These are phyloP conservation scores for Kalaharituber pfeilii DNA, from an alignment of 2,329 filamentous ascomycete species.

Conservation along the genomic window DNA sequence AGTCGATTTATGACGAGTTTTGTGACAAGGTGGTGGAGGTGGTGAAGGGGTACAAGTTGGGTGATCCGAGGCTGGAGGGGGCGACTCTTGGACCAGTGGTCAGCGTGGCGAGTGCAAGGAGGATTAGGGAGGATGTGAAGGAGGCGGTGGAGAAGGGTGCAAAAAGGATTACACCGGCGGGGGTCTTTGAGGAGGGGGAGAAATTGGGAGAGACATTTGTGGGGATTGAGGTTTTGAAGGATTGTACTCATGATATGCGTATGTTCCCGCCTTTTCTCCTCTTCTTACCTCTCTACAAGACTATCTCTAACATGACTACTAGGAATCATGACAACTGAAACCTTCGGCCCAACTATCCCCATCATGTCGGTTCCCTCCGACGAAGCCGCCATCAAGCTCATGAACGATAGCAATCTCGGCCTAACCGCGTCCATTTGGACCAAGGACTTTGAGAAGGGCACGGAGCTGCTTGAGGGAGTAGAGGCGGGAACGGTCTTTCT, in stretches of 20 bases:
- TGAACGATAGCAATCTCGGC: slow-evolving; percentile 92
- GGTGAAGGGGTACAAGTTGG: slow-evolving; percentile 42
- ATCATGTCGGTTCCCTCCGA: slow-evolving; percentile 73
- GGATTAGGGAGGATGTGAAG: slow-evolving; percentile 60
- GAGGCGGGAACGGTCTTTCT: slow-evolving; percentile 94
- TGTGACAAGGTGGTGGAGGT: slow-evolving; percentile 63
- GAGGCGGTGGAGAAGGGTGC: slow-evolving; percentile 74
- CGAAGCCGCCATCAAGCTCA: slow-evolving; percentile 60
- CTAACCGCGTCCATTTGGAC: slow-evolving; percentile 97
- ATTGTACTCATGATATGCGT: slow-evolving; percentile 46
- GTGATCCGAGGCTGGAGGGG: slow-evolving; percentile 62
- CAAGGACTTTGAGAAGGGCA: slow-evolving; percentile 59
- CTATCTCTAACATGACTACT: slow-evolving; percentile 34
- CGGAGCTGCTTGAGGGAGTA: slow-evolving; percentile 59
- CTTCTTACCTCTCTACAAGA: neutral
- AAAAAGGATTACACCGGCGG: slow-evolving; percentile 65
- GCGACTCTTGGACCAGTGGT: slow-evolving; percentile 78
- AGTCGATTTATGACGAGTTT: slow-evolving; percentile 67
- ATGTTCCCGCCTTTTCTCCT: too few species aligned
- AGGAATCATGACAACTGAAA: slow-evolving; percentile 83
- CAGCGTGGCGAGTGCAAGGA: slow-evolving; percentile 44
- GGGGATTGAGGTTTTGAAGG: slow-evolving; percentile 62
- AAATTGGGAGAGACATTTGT: slow-evolving; percentile 40
- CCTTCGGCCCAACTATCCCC: slow-evolving; percentile 82
- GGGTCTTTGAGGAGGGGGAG: slow-evolving; percentile 19